phyloP scores from a whole-genome alignment of 163 green algal species.

The Coccomyxa subellipsoidea region DNA sequence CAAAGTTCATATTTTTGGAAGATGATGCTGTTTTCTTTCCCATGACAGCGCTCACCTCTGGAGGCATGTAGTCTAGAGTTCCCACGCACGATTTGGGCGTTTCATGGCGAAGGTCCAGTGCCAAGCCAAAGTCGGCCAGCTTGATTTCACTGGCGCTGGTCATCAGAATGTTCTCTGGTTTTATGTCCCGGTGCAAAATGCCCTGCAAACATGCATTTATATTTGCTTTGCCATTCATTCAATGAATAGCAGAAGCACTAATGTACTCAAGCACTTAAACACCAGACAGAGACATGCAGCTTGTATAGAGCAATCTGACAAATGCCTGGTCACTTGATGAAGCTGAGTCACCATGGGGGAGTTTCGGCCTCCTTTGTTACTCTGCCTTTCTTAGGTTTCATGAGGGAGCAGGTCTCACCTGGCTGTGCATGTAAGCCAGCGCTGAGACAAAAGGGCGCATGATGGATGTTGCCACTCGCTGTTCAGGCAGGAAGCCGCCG shows the following conservation, averaged over 20 bases:
- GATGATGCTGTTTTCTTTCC: neutral
- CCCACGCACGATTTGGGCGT: constrained; percentile 23
- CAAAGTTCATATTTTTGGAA: no score
- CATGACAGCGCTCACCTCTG: constrained; percentile 37
- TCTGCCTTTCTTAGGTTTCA: neutral
- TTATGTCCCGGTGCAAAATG: constrained; percentile 63
- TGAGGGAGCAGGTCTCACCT: constrained; percentile 13
- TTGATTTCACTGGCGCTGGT: constrained; percentile 12
- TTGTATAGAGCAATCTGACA: no score
- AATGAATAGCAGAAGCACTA: no score
- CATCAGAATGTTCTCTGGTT: constrained; percentile 63
- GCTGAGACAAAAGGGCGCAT: constrained; percentile 36
- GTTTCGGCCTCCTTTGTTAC: no score
- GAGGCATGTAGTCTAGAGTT: constrained; percentile 66
- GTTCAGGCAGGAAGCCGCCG: constrained; percentile 43
- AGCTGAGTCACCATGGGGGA: no score
- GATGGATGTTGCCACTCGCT: constrained; percentile 28
- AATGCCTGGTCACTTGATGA: no score
- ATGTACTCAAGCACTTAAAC: no score
- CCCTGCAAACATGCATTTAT: constrained; percentile 21
- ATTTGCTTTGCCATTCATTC: neutral
- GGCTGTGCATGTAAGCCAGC: constrained; percentile 40
- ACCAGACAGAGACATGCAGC: no score
- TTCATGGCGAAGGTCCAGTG: constrained; percentile 31
- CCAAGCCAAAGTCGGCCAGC: constrained; percentile 57